These are phyloP conservation scores for Stropharia rugosoannulata DNA, from an alignment of 768 basidiomycete species.

Conservation along the genomic window DNA sequence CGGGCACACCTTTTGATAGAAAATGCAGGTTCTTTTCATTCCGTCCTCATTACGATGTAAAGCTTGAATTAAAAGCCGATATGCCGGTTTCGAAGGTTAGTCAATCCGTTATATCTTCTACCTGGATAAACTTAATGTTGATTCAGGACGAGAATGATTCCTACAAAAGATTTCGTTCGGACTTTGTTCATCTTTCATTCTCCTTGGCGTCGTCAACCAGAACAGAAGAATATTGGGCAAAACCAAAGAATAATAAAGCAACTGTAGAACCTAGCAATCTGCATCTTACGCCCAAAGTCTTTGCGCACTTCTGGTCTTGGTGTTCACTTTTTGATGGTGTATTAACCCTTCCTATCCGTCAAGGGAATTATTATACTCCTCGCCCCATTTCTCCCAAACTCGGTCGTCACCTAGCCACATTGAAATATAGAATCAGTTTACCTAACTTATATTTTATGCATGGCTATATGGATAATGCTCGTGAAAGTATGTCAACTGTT, in stretches of 20 bases:
- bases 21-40: conserved; percentile 80
- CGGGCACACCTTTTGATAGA: conserved; percentile 66
- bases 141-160: conserved; percentile 61
- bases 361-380: conserved; percentile 78
- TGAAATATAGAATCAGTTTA: conserved; percentile 85
- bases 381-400: conserved; percentile 82
- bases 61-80: conserved; percentile 47
- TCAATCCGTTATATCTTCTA: conserved; percentile 8
- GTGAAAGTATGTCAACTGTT: conserved; percentile 46
- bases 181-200: conserved; percentile 90
- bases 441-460: conserved; percentile 84
- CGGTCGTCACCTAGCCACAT: conserved; percentile 81
- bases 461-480: conserved; percentile 78
- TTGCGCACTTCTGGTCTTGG: conserved; percentile 92
- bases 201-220: conserved; percentile 72
- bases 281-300: conserved; percentile 82
- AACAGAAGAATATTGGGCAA: conserved; percentile 18
- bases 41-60: conserved; percentile 75
- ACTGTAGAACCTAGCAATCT: conserved; percentile 58
- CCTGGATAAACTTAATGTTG: not conserved
- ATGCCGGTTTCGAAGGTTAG: conserved; percentile 48
- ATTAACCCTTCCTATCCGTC: conserved; percentile 81
- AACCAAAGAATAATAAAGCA: conserved; percentile 1
- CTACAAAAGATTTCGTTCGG: conserved; percentile 85
- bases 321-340: conserved; percentile 81